These are phyloP conservation scores for Entophlyctis luteolus DNA, from an alignment of 192 early-diverging fungal species.

Conservation along the genomic window DNA sequence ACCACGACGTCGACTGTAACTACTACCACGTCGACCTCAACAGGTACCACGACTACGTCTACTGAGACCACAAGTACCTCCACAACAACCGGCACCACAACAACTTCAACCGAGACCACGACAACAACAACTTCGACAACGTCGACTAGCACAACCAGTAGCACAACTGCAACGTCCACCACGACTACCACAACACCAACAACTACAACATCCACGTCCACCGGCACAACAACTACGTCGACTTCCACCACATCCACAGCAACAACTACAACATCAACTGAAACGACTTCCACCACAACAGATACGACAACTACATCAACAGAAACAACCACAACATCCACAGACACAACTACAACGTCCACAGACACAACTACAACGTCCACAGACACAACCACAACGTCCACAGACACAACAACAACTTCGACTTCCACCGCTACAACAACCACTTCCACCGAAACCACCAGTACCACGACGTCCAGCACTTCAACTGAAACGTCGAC, in stretches of 20 bases:
- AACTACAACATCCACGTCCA: neutral
- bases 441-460: neutral
- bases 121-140: neutral
- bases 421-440: conserved; percentile 5
- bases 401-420: neutral
- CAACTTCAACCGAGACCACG: neutral
- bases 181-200: neutral
- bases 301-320: neutral
- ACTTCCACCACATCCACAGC: conserved; percentile 9
- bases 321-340: neutral
- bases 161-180: neutral
- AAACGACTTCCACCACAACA: neutral
- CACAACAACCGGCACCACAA: neutral
- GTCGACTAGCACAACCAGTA: conserved; percentile 1
- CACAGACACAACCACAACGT: neutral
- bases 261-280: neutral
- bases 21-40: neutral
- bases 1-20: neutral
- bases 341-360: neutral
- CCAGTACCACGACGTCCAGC: neutral
- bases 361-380: neutral
- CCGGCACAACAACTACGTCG: neutral
- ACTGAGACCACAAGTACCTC: neutral
- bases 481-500: neutral
- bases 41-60: neutral